Conservation (phyloP, 148 eudicot species). For the Nyssa sinensis region DNA sequence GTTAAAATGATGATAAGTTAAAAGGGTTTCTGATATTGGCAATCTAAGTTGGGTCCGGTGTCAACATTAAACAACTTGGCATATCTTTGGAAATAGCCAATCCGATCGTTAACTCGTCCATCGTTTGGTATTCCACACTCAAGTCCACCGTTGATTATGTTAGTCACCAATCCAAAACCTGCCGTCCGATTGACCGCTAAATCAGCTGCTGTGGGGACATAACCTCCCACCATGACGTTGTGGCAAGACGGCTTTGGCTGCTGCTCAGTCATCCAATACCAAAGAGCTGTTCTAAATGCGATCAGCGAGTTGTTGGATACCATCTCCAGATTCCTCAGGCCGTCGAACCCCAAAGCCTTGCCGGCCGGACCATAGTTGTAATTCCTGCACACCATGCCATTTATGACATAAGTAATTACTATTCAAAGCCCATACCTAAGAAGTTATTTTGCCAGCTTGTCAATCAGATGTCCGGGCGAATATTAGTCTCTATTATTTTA, state of each 20-base stretch:
- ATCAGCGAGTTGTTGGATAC: conserved; percentile 23
- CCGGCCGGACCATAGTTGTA: conserved; percentile 36
- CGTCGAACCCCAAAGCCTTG: conserved; percentile 26
- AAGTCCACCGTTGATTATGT: conserved; percentile 32
- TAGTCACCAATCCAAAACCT: conserved; percentile 28
- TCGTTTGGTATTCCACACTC: conserved; percentile 23
- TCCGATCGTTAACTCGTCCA: conserved; percentile 13
- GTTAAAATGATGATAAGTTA: too few relatives aligned
- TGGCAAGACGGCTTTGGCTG: conserved; percentile 31
- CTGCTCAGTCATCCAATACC: conserved; percentile 36
- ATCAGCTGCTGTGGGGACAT: conserved; percentile 13
- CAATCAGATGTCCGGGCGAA: too few relatives aligned
- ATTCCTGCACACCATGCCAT: too few relatives aligned
- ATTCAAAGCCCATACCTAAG: too few relatives aligned
- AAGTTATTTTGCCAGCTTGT: too few relatives aligned
- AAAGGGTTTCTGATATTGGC: conserved; percentile 21
- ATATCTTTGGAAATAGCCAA: conserved; percentile 27
- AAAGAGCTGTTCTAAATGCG: conserved; percentile 31
- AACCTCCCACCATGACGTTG: conserved; percentile 28
- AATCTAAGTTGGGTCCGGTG: conserved; percentile 27
- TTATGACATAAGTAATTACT: too few relatives aligned
- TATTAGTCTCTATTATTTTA: too few relatives aligned
- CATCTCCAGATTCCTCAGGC: conserved; percentile 22
- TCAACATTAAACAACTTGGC: conserved; percentile 17
- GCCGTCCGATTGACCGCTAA: conserved; percentile 19